These are phyloP conservation scores for Ascochyta rabiei DNA, from an alignment of 2,329 filamentous ascomycete species.

Conservation along the genomic window DNA sequence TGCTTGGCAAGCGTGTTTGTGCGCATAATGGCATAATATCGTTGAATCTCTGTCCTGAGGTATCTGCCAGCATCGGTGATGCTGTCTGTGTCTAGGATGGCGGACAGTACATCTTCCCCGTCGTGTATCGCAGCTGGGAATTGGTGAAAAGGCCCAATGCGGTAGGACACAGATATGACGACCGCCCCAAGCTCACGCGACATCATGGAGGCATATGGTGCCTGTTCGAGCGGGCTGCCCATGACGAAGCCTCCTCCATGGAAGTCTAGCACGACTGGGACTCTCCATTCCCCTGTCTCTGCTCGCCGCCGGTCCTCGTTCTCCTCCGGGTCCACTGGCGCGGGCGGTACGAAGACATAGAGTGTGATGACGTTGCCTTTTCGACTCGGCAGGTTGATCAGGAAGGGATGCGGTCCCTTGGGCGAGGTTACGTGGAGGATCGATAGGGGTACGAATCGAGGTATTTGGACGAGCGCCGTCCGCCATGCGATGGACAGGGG, in stretches of 20 bases:
- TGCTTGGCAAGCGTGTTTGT: slow-evolving; percentile 20
- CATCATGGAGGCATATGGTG: slow-evolving; percentile 56
- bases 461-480: slow-evolving; percentile 46
- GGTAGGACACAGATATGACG: slow-evolving; percentile 56
- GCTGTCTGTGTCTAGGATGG: slow-evolving; percentile 48
- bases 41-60: slow-evolving; percentile 44
- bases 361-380: slow-evolving; percentile 47
- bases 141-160: slow-evolving; percentile 54
- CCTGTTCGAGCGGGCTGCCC: slow-evolving; percentile 52
- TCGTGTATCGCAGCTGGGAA: slow-evolving; percentile 57
- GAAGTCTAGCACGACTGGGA: slow-evolving; percentile 52
- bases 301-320: slow-evolving; percentile 24
- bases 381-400: slow-evolving; percentile 49
- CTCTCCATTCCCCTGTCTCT: slow-evolving; percentile 39
- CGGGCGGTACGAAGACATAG: slow-evolving; percentile 51
- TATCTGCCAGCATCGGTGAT: slow-evolving; percentile 41
- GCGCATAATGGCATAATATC: slow-evolving; percentile 39
- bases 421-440: slow-evolving; percentile 49
- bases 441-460: slow-evolving; percentile 45
- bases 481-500: slow-evolving; percentile 47
- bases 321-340: slow-evolving; percentile 36
- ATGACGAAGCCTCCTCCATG: slow-evolving; percentile 54
- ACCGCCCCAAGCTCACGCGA: slow-evolving; percentile 51
- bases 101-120: slow-evolving; percentile 53
- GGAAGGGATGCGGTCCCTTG: slow-evolving; percentile 51